phyloP scores from a whole-genome alignment of 163 green algal genomes.

The Chlamydomonas reinhardtii region DNA sequence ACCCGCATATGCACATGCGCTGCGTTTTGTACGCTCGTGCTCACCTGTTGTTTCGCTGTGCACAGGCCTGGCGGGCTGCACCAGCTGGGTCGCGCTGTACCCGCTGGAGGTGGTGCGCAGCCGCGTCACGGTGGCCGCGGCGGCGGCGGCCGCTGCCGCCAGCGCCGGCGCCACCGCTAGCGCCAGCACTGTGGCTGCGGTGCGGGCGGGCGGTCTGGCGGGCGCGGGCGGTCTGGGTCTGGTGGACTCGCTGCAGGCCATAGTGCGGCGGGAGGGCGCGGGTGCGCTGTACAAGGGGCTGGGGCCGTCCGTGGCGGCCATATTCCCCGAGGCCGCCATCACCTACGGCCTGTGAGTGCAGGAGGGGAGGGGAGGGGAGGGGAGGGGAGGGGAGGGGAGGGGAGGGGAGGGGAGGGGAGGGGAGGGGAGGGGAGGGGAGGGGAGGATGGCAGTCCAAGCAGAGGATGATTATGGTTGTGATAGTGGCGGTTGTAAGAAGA shows the following conservation, averaged over 20 bases:
- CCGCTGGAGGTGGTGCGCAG: conserved; percentile 83
- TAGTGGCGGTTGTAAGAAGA: too few relatives aligned
- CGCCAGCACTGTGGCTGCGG: background rate
- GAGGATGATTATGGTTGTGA: too few relatives aligned
- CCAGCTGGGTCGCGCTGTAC: conserved; percentile 84
- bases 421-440: too few relatives aligned
- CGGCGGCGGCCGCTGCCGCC: background rate
- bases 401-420: too few relatives aligned
- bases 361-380: too few relatives aligned
- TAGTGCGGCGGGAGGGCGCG: conserved; percentile 70
- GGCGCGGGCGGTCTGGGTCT: conserved; percentile 48
- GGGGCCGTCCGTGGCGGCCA: conserved; percentile 73
- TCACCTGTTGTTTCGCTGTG: background rate
- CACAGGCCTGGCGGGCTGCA: conserved; percentile 70
- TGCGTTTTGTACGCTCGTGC: too few relatives aligned
- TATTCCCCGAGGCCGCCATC: conserved; percentile 90
- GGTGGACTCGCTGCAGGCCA: conserved; percentile 35
- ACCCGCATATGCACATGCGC: too few relatives aligned
- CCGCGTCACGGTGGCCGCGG: conserved; percentile 67
- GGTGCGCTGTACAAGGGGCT: conserved; percentile 80
- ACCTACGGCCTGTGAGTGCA: background rate
- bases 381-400: too few relatives aligned
- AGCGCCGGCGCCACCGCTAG: background rate
- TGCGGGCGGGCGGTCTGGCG: background rate
- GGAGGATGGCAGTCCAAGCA: too few relatives aligned